Evolutionary conservation across 192 early-diverging fungal genomes (phyloP).

Genomic region (Coemansia sp.): DNA sequence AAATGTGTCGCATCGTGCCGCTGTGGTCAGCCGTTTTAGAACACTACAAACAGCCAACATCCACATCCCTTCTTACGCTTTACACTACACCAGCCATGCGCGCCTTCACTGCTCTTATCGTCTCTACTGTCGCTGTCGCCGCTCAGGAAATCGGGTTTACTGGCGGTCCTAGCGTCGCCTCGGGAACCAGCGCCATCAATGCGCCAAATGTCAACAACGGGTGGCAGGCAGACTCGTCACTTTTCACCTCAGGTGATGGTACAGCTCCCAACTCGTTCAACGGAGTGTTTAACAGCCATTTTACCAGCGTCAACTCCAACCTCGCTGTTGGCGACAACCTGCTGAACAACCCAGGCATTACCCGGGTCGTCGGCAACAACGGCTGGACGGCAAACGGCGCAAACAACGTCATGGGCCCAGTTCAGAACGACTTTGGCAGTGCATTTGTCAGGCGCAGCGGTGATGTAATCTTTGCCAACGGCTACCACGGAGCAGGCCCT

Average conservation of each 20-base stretch:
- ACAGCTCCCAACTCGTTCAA: slow-evolving; percentile 13
- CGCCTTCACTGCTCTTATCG: slow-evolving; percentile 6
- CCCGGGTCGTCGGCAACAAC: slow-evolving; percentile 16
- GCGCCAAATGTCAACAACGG: slow-evolving; percentile 38
- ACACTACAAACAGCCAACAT: background rate
- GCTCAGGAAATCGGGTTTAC: slow-evolving; percentile 31
- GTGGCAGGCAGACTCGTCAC: slow-evolving; percentile 17
- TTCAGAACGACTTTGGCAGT: slow-evolving; percentile 20
- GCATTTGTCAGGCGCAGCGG: slow-evolving; percentile 9
- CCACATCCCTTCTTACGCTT: background rate
- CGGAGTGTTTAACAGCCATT: slow-evolving; percentile 16
- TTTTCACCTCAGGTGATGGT: slow-evolving; percentile 8
- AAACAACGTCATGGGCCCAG: slow-evolving; percentile 14
- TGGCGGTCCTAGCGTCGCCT: slow-evolving; percentile 7
- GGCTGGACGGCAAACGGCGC: slow-evolving; percentile 39
- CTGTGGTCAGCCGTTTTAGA: background rate
- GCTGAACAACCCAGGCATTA: slow-evolving; percentile 23
- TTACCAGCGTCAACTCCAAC: slow-evolving; percentile 23
- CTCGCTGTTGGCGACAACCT: slow-evolving; percentile 17
- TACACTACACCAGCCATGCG: slow-evolving; percentile 11
- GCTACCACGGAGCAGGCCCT: background rate
- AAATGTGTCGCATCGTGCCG: background rate
- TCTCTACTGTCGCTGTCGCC: slow-evolving; percentile 10
- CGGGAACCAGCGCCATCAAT: slow-evolving; percentile 28
- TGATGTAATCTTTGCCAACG: slow-evolving; percentile 13